Conservation (phyloP, 148 eudicot species). For the Diospyros lotus region DNA sequence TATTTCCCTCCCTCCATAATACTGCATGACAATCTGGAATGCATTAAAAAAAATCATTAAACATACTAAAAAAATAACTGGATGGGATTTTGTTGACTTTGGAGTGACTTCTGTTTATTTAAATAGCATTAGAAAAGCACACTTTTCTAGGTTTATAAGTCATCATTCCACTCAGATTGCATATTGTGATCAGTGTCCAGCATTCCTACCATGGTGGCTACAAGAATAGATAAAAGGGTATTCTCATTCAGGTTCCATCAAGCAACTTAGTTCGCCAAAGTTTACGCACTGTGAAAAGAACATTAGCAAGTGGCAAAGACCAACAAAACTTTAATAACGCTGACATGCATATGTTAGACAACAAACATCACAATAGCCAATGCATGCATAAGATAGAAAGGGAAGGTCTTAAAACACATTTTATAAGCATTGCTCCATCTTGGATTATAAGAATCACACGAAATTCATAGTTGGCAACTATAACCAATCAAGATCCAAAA, state of each 20-base stretch:
- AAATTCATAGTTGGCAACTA: not conserved
- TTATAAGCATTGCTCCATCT: not conserved
- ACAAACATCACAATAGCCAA: not conserved
- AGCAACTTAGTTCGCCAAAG: not conserved
- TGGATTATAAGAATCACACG: not conserved
- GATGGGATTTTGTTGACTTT: too few relatives aligned
- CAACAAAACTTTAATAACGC: not conserved
- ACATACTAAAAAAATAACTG: too few relatives aligned
- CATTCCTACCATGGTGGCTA: not conserved
- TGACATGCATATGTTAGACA: not conserved
- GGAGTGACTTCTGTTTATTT: not conserved
- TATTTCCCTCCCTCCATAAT: constrained; percentile 87
- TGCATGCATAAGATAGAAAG: not conserved
- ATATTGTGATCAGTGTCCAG: not conserved
- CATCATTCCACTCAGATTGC: too few relatives aligned
- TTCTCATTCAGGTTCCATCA: not conserved
- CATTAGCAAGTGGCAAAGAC: not conserved
- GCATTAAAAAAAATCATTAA: too few relatives aligned
- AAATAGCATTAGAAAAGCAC: not conserved
- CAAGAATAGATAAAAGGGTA: not conserved
- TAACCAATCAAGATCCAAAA: not conserved
- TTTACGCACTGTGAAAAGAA: not conserved
- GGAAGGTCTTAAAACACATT: not conserved
- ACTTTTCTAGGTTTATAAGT: too few relatives aligned
- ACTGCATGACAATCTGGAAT: constrained; percentile 65